Base-by-base conservation (phyloP, 768 basidiomycete species). In the Mycena rebaudengoi region DNA sequence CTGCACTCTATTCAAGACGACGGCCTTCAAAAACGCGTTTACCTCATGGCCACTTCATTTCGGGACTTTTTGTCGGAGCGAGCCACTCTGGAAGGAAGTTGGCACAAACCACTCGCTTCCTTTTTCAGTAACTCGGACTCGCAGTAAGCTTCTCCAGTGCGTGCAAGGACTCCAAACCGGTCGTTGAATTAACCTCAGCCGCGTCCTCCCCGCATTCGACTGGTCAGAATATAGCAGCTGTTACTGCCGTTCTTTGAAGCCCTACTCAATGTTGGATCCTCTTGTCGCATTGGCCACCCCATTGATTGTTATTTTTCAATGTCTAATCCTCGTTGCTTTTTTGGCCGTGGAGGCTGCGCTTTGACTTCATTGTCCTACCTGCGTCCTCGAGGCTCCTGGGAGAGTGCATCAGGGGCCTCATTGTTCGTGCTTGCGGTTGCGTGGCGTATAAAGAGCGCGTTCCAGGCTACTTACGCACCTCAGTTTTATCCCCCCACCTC, bases 381-480 rank as follows among this genome's bases (percentile, higher is more conserved):
- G 59, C 29, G 59, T 68, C 66, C 66, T 68, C 66, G 66, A 68
- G 66, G 66, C 62, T 33, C 52, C 58, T 67, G 66, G 52, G 62
- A 67, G 66, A 64, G 54, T 52, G 50, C 52, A 62, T 48, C 23
- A 33, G 54, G 48, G 48, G 55, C 66, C 66, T 68, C 66, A 64
- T 68, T 68, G 66, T 68, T 64, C 33, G 40, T 54, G 43, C 50
- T 50, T 57, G 33, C 25, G 12, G 26, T 3, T 44, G 13, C 29
- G n/a, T n/a, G n/a, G n/a, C n/a, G n/a, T 61, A 68, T 64, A 68
- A 60, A 64, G 40, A 49, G 46, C 25, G 20, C 40, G 21, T 23
- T 26, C 48, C 29, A 33, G 54, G 53, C 28, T 21, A 25, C 5
- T 33, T 49, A 64, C 37, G n/a, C 39, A 32, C 45, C 33, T 29